These are phyloP conservation scores for Lotus japonicus DNA, from an alignment of 306 rosid species.

Conservation along the genomic window DNA sequence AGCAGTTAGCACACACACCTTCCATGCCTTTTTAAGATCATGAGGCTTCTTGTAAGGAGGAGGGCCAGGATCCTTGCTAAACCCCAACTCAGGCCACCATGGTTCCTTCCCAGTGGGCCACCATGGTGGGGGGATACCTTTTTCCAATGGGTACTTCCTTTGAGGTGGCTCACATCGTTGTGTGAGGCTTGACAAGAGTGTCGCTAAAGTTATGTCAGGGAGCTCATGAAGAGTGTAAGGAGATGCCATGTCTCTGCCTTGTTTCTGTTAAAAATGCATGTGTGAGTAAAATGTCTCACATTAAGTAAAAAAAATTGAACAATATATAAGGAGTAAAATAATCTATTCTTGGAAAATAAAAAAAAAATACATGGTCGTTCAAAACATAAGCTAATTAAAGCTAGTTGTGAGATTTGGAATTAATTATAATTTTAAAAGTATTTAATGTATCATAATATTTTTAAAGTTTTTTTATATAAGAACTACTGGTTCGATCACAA, in stretches of 20 bases:
- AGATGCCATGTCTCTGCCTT: background rate
- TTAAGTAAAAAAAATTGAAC: too few relatives aligned
- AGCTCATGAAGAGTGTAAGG: constrained; percentile 42
- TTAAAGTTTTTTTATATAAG: too few relatives aligned
- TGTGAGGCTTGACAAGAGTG: constrained; percentile 53
- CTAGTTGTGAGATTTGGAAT: too few relatives aligned
- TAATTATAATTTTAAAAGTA: too few relatives aligned
- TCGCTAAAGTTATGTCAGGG: constrained; percentile 55
- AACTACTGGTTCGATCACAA: too few relatives aligned
- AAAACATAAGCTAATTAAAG: too few relatives aligned
- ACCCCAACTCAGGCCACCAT: constrained; percentile 54
- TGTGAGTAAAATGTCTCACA: too few relatives aligned
- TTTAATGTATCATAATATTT: too few relatives aligned
- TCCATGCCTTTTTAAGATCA: constrained; percentile 73
- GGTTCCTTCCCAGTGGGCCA: constrained; percentile 64
- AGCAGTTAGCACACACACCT: constrained; percentile 51
- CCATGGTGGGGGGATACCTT: constrained; percentile 71
- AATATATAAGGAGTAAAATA: too few relatives aligned
- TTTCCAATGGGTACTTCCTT: constrained; percentile 56
- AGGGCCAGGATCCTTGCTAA: constrained; percentile 35
- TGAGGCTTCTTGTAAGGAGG: constrained; percentile 83
- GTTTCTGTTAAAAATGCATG: background rate
- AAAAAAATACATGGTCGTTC: too few relatives aligned
- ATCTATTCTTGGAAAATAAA: too few relatives aligned
- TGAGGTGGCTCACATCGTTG: constrained; percentile 74